These are phyloP conservation scores for Mycena maculata DNA, from an alignment of 768 basidiomycete species.

Conservation along the genomic window DNA sequence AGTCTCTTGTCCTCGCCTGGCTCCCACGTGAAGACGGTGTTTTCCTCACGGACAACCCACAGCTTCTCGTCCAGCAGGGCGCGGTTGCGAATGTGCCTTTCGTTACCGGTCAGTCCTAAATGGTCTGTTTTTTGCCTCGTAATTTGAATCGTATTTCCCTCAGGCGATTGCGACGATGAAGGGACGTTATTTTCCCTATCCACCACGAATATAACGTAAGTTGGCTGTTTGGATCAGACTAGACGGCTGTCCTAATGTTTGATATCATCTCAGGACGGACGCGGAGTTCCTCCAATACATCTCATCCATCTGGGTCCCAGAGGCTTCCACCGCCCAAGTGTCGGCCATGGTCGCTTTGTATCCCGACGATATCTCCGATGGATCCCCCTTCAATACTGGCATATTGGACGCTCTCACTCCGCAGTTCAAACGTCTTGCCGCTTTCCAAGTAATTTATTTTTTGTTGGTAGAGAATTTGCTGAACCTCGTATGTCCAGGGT, in stretches of 20 bases:
- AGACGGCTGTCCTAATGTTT: background rate
- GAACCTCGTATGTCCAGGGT: constrained; percentile 36
- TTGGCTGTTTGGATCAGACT: background rate
- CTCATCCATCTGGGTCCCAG: constrained; percentile 34
- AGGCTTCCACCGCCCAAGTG: constrained; percentile 35
- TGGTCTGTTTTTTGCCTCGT: background rate
- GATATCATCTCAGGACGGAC: constrained; percentile 37
- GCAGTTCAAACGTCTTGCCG: constrained; percentile 63
- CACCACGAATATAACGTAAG: constrained; percentile 62
- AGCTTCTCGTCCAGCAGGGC: constrained; percentile 54
- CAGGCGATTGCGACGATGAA: constrained; percentile 69
- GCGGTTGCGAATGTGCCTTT: constrained; percentile 61
- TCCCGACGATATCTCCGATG: constrained; percentile 51
- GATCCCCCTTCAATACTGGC: constrained; percentile 63
- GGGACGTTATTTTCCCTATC: constrained; percentile 64
- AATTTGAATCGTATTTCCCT: background rate
- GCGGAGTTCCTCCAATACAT: constrained; percentile 33
- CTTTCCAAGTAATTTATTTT: constrained; percentile 46
- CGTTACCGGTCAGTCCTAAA: constrained; percentile 50
- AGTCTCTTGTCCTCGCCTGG: constrained; percentile 59
- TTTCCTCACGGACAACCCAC: constrained; percentile 58
- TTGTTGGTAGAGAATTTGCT: constrained; percentile 22
- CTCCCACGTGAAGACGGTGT: constrained; percentile 63
- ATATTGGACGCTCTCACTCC: constrained; percentile 53
- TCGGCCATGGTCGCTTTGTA: constrained; percentile 45